These are phyloP conservation scores for Sphagnum magellanicum DNA, from an alignment of 228 moss, liverwort and hornwort genomes.

Conservation along the genomic window DNA sequence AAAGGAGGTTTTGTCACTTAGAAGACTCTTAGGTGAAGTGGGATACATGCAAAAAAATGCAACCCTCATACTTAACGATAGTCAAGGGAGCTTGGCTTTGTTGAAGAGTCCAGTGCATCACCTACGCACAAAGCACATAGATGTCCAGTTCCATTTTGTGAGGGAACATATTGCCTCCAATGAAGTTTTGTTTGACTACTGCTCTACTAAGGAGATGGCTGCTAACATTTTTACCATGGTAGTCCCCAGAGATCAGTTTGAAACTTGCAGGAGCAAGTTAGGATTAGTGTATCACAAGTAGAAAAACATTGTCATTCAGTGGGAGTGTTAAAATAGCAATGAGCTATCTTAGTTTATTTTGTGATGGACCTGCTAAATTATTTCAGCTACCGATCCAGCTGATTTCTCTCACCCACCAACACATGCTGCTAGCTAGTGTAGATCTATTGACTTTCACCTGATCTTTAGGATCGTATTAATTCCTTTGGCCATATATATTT, in stretches of 20 bases:
- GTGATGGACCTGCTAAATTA: no score
- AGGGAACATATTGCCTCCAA: background rate
- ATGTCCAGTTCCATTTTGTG: background rate
- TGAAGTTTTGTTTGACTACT: background rate
- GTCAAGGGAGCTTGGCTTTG: background rate
- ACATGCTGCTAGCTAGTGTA: no score
- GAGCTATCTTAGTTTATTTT: no score
- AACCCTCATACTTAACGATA: background rate
- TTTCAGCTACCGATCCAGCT: no score
- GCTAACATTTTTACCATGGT: background rate
- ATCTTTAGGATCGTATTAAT: no score
- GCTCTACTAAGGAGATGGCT: background rate
- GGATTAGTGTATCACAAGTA: background rate
- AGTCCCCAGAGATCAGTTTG: background rate
- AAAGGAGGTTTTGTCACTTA: background rate
- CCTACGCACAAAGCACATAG: background rate
- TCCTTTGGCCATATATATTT: no score
- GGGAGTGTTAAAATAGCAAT: no score
- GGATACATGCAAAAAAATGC: background rate
- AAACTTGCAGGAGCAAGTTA: background rate
- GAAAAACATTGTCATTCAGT: no score
- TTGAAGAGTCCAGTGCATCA: background rate
- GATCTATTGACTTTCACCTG: no score
- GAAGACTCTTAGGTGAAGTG: background rate
- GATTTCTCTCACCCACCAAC: no score